These are phyloP conservation scores for Phaeosphaeriaceae sp. DNA, from an alignment of 2,329 filamentous ascomycete genomes.

Conservation along the genomic window DNA sequence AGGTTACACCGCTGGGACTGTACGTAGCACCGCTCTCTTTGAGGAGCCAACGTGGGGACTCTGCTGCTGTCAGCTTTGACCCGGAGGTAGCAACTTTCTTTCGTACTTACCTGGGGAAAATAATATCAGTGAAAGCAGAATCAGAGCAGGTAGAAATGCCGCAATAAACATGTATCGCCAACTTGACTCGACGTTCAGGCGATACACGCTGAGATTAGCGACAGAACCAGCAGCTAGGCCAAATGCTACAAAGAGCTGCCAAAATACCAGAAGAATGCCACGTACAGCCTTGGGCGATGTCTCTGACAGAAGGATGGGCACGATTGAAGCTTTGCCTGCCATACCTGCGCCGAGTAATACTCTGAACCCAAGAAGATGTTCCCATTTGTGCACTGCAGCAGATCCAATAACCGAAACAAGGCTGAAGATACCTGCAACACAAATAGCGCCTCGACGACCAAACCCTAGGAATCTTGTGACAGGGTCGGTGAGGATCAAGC, in stretches of 20 bases:
- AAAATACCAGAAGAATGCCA: slow-evolving; percentile 50
- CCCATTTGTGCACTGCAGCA: slow-evolving; percentile 18
- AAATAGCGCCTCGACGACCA: slow-evolving; percentile 41
- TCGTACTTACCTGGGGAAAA: no score
- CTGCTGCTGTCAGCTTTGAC: slow-evolving; percentile 28
- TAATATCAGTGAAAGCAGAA: slow-evolving; percentile 40
- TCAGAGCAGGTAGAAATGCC: slow-evolving; percentile 48
- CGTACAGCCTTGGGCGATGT: slow-evolving; percentile 48
- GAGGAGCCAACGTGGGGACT: slow-evolving; percentile 44
- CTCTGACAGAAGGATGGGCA: slow-evolving; percentile 52
- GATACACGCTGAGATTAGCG: slow-evolving; percentile 45
- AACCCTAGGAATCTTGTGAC: slow-evolving; percentile 3
- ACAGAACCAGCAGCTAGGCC: slow-evolving; percentile 40
- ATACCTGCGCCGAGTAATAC: slow-evolving; percentile 45
- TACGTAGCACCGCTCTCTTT: slow-evolving; percentile 41
- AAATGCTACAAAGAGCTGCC: slow-evolving; percentile 48
- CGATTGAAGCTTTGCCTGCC: slow-evolving; percentile 48
- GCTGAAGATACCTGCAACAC: slow-evolving; percentile 34
- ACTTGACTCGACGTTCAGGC: slow-evolving; percentile 45
- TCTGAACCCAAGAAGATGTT: slow-evolving; percentile 12
- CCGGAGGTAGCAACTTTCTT: slow-evolving; percentile 31
- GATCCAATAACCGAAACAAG: slow-evolving; percentile 15
- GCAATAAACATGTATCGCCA: slow-evolving; percentile 46
- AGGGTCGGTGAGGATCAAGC: no score
- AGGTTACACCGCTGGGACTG: background rate